phyloP scores from a whole-genome alignment of 2,329 filamentous ascomycete genomes.

The Xylariaceae sp. region DNA sequence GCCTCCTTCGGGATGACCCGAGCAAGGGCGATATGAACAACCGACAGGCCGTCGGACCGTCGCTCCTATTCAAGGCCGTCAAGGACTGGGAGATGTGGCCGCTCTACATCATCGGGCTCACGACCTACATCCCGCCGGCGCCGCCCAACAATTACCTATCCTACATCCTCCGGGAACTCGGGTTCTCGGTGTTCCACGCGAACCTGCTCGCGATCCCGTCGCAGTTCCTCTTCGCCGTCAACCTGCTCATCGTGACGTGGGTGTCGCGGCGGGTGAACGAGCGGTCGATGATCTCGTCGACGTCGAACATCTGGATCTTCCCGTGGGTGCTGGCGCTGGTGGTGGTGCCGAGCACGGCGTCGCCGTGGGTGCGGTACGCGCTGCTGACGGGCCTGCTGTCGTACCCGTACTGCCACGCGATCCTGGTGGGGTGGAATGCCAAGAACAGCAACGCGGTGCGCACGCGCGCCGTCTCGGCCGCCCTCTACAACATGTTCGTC shows the following conservation, averaged over 20 bases:
- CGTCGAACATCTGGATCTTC: constrained; percentile 54
- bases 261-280: constrained; percentile 41
- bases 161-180: constrained; percentile 58
- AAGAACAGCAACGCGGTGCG: constrained; percentile 53
- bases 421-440: constrained; percentile 51
- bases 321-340: constrained; percentile 51
- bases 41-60: constrained; percentile 55
- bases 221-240: constrained; percentile 50
- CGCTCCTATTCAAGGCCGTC: constrained; percentile 53
- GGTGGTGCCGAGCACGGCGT: constrained; percentile 40
- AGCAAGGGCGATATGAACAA: constrained; percentile 64
- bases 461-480: constrained; percentile 50
- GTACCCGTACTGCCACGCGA: constrained; percentile 54
- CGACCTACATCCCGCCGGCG: constrained; percentile 53
- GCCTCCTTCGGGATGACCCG: constrained; percentile 61
- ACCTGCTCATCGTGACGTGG: constrained; percentile 31
- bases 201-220: constrained; percentile 66
- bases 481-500: constrained; percentile 54
- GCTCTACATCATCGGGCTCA: constrained; percentile 21
- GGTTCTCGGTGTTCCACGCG: constrained; percentile 62
- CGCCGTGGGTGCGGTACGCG: constrained; percentile 47
- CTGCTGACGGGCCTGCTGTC: constrained; percentile 45
- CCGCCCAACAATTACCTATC: constrained; percentile 60
- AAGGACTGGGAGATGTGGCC: constrained; percentile 54
- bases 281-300: constrained; percentile 47